These are phyloP conservation scores for Verruconis gallopava DNA, from an alignment of 2,329 filamentous ascomycete species.

Conservation along the genomic window DNA sequence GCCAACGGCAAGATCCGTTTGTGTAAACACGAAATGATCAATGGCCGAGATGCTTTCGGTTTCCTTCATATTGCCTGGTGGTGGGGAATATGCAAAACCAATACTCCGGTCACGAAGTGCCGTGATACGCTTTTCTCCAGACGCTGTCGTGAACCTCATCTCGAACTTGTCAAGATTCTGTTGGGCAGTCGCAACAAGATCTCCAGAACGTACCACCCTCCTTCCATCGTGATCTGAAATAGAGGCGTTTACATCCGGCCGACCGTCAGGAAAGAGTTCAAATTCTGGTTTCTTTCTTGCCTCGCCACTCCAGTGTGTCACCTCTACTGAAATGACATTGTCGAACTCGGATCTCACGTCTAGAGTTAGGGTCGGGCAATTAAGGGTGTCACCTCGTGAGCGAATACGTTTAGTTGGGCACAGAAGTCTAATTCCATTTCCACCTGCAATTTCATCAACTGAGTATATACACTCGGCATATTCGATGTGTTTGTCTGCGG, in stretches of 20 bases:
- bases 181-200: constrained; percentile 39
- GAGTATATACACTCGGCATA: constrained; percentile 54
- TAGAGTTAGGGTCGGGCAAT: constrained; percentile 41
- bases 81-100: constrained; percentile 43
- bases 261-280: constrained; percentile 43
- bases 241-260: constrained; percentile 21
- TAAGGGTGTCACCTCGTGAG: constrained; percentile 42
- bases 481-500: constrained; percentile 46
- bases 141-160: constrained; percentile 41
- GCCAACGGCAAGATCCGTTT: constrained; percentile 33
- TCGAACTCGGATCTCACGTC: constrained; percentile 45
- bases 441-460: constrained; percentile 31
- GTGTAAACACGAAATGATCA: constrained; percentile 33
- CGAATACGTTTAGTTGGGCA: constrained; percentile 45
- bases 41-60: constrained; percentile 36
- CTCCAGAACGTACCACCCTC: constrained; percentile 35
- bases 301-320: constrained; percentile 45
- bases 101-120: constrained; percentile 43
- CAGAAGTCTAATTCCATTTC: constrained; percentile 39
- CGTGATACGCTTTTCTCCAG: constrained; percentile 39
- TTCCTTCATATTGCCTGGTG: constrained; percentile 39
- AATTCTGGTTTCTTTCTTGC: constrained; percentile 42
- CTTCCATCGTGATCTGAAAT: constrained; percentile 10
- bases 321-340: constrained; percentile 47
- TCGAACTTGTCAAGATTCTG: constrained; percentile 39